Percentiles rank a stretch among this genome's conserved stretches.
Evolutionary conservation across 805 yeast genomes (phyloP).

Genomic region (Candida koratica): DNA sequence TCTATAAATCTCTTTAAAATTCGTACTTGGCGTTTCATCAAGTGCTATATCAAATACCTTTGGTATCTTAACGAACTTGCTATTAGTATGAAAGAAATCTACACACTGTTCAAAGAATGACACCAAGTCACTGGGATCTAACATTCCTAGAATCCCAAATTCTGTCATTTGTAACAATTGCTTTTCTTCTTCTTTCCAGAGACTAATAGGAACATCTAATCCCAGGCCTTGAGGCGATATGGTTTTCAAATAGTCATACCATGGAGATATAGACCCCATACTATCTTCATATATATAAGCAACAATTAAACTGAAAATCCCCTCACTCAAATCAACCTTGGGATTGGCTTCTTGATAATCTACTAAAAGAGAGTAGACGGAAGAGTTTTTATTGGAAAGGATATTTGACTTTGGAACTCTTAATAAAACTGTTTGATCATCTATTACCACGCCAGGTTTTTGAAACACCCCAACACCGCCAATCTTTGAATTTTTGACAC

Average conservation of each 20-base stretch:
- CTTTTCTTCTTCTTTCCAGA: conserved; percentile 57
- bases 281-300: conserved; percentile 70
- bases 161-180: conserved; percentile 56
- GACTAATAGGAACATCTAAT: conserved; percentile 50
- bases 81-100: conserved; percentile 36
- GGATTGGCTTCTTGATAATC: conserved; percentile 39
- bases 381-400: conserved; percentile 55
- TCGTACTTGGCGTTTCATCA: conserved; percentile 19
- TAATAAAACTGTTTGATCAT: conserved; percentile 32
- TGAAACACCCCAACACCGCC: conserved; percentile 81
- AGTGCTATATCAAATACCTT: conserved; percentile 23
- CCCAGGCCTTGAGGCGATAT: conserved; percentile 37
- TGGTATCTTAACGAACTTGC: conserved; percentile 33
- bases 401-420: conserved; percentile 61
- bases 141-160: conserved; percentile 54
- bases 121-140: conserved; percentile 45
- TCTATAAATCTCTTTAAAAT: conserved; percentile 12
- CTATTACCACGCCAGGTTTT: conserved; percentile 9
- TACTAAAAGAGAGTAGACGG: conserved; percentile 59
- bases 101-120: conserved; percentile 38
- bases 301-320: conserved; percentile 62
- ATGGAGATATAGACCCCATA: conserved; percentile 65
- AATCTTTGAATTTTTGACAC: conserved; percentile 10
- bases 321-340: conserved; percentile 39
- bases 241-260: conserved; percentile 63